Evolutionary conservation across 2,329 filamentous ascomycete species (phyloP), one percentile per base, ranked within the genome.

Genomic region (Aschersonia sp.): DNA sequence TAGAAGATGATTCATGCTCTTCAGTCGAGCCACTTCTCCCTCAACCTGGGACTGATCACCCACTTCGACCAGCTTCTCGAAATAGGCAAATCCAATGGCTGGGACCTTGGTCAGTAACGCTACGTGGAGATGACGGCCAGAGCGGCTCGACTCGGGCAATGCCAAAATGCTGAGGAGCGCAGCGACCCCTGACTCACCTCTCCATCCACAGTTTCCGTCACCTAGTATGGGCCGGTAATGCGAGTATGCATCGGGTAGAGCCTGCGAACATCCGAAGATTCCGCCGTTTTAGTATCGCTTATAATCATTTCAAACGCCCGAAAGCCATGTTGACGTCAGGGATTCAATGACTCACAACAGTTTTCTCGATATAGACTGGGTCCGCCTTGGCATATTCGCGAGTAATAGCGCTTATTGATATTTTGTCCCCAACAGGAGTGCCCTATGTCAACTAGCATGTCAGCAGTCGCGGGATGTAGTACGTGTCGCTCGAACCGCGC

Each of bases 161-260:
- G 12, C 12, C 7, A 12, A 2, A 38, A 12, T 12, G 35, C 35
- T 2, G 35, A 7, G 6, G 35, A 12, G 12, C 12, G 7, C 6
- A 38, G 35, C 35, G 35, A n/a, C 6, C 7, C 12, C 35, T 7
- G 41, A 69, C 82, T 71, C 74, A 96, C 91, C 92, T 83, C 91
- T 80, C 91, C 92, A 97, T 59, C 91, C 92, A 67, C 92, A 97
- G 62, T 94, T 94, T 50, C 92, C 92, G 67, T 97, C 91, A 47
- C 92, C 91, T 65, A 85, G 82, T 62, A 95, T 80, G 9, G 83
- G 83, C 48, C 92, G 86, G 61, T 91, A 95, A 61, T 89, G 82
- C 28, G 87, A 85, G 64, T 94, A 95, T 49, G 84, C 87, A 57
- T 82, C 75, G 5, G 89, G 84, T 48, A 98, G 75, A 28, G 82